Base-by-base conservation (phyloP, 2,329 filamentous ascomycete species). In the Beauveria sp. region DNA sequence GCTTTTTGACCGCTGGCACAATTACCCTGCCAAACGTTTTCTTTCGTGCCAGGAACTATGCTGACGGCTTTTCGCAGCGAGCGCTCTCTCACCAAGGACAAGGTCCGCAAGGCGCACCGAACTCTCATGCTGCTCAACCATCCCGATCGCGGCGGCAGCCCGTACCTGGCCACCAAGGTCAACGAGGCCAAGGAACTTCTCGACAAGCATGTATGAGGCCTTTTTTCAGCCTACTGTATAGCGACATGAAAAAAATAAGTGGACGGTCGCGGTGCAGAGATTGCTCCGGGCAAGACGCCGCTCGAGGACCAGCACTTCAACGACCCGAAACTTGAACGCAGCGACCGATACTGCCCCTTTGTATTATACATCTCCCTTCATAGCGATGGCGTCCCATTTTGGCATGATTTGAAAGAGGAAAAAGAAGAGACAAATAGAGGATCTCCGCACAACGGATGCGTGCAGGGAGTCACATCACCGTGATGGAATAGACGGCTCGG, bases 181-280 rank as follows among this genome's bases (percentile, higher is more conserved):
- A 99, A 99, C 77, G 95, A 99, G 75, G 95, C 95, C 45, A 99
- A 99, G 77, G 93, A 98, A 74, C 85, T 98, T 65, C 74, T 99
- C 67, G 95, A 99, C 73, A 97, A 96, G 76, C 80, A 78, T 58
- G 68, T 67, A 38, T 60, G 63, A 62, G 50, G 5, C 14, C 3
- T 3, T 34, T 43, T 12, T 38, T 18, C 3, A 12, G 12, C 26
- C 18, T n/a, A 22, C 8, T 9, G 46, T 20, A 42, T 16, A 7
- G 14, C 28, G 10, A 51, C 14, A 24, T 20, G 2, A 26, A 22
- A 12, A n/a, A 24, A 20, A 38, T 14, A 12, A 28, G 30, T 20
- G 1, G 20, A 18, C 12, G n/a, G 34, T 53, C 26, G 53, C 53
- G 10, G 40, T 6, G 24, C 18, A 26, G 20, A 18, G n/a, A 8